Evolutionary conservation across 164 flowering plant species (phyloP).

Genomic region (Sedum album): DNA sequence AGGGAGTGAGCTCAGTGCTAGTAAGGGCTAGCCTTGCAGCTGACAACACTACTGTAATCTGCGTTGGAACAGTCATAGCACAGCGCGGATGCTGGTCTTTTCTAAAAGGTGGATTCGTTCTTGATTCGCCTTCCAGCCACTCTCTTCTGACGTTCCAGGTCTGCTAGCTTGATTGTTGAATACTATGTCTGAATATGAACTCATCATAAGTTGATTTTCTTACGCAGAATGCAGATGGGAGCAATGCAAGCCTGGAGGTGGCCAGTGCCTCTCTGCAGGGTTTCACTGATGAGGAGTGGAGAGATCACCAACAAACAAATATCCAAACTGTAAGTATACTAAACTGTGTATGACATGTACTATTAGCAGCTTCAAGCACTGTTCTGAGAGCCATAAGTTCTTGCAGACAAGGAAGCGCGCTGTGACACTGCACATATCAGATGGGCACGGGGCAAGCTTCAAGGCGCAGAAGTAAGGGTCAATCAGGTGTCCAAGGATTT

Average conservation of each 20-base stretch:
- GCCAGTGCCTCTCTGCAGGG: conserved; percentile 77
- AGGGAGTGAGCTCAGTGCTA: conserved; percentile 34
- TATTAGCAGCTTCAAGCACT: neutral
- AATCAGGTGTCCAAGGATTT: conserved; percentile 73
- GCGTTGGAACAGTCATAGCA: conserved; percentile 65
- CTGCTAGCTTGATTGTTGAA: neutral
- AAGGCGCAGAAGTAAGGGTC: conserved; percentile 51
- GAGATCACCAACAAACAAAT: conserved; percentile 44
- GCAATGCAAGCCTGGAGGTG: conserved; percentile 28
- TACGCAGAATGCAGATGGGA: conserved; percentile 32
- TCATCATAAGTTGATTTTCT: neutral
- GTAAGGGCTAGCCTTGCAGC: conserved; percentile 48
- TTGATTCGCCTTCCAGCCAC: conserved; percentile 32
- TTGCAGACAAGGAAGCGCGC: conserved; percentile 68
- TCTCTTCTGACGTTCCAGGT: conserved; percentile 57
- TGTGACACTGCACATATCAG: conserved; percentile 57
- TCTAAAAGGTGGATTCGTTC: conserved; percentile 84
- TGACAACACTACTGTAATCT: conserved; percentile 23
- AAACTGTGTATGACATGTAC: neutral
- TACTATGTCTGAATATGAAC: neutral
- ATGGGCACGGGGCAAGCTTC: conserved; percentile 39
- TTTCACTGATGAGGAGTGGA: conserved; percentile 74
- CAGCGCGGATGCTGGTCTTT: conserved; percentile 85
- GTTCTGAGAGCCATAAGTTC: neutral
- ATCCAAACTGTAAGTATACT: conserved; percentile 37